Conservation (phyloP, 176 grass and related monocot genomes). For the Canna indica region DNA sequence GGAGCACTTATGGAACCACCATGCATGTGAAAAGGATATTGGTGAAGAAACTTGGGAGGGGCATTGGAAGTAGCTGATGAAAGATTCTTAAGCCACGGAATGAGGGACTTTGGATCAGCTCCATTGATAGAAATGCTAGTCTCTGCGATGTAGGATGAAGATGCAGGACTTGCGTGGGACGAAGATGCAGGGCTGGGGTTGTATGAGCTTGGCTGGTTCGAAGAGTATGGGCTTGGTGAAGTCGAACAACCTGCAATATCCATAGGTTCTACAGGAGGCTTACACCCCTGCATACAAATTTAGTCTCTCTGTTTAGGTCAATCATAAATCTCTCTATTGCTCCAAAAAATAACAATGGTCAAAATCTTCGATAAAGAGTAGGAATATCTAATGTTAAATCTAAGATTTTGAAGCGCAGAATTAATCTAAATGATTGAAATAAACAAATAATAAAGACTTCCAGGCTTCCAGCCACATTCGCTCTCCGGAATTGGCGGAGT, state of each 20-base stretch:
- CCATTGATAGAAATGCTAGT: slow-evolving; percentile 19
- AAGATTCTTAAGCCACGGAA: slow-evolving; percentile 71
- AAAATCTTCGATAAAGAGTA: background rate
- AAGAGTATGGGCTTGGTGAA: slow-evolving; percentile 55
- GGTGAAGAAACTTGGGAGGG: background rate
- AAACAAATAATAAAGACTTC: background rate
- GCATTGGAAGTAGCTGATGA: slow-evolving; percentile 22
- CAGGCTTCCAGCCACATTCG: too few species aligned
- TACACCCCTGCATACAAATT: slow-evolving; percentile 15
- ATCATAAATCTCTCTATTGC: background rate
- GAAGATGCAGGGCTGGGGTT: slow-evolving; percentile 60
- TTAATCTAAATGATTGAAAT: too few species aligned
- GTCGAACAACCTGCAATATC: slow-evolving; percentile 14
- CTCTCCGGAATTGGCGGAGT: too few species aligned
- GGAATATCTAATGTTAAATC: background rate
- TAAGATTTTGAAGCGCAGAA: too few species aligned
- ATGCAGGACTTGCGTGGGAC: slow-evolving; percentile 41
- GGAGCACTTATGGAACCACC: slow-evolving; percentile 78
- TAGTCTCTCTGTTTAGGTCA: too few species aligned
- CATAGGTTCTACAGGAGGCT: background rate
- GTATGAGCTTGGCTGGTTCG: slow-evolving; percentile 72
- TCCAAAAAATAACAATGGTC: background rate
- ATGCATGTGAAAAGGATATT: slow-evolving; percentile 21
- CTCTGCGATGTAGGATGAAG: slow-evolving; percentile 50
- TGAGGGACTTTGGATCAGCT: slow-evolving; percentile 45